phyloP scores from a whole-genome alignment of 1,284 basidiomycete species.

The Polyporus tsugae region DNA sequence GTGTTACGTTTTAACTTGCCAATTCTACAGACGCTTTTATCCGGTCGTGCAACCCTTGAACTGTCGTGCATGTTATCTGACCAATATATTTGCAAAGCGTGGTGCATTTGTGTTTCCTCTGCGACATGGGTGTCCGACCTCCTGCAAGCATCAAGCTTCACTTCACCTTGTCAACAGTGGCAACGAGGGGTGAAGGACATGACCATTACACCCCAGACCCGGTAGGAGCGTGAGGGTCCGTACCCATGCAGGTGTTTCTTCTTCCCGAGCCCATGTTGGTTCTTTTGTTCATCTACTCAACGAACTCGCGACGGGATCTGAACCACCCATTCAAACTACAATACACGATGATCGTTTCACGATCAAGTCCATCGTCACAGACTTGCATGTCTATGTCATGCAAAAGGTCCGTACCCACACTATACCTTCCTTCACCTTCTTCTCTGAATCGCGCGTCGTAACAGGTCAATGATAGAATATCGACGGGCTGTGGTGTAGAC shows the following conservation, averaged over 20 bases:
- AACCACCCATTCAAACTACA: no score
- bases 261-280: neutral
- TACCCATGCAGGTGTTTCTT: neutral
- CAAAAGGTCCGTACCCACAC: neutral
- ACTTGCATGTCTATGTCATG: no score
- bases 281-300: neutral
- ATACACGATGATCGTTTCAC: no score
- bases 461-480: neutral
- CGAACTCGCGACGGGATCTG: neutral
- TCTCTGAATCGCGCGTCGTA: neutral
- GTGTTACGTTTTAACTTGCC: slow-evolving; percentile 3
- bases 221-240: neutral
- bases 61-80: neutral
- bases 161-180: neutral
- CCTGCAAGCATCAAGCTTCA: no score
- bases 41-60: neutral
- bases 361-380: no score
- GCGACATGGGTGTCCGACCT: no score
- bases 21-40: neutral
- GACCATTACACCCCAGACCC: neutral
- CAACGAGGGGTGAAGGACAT: neutral
- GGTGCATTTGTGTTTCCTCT: no score
- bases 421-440: neutral
- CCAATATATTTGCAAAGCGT: neutral
- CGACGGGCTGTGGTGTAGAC: neutral